phyloP scores from a whole-genome alignment of 768 basidiomycete genomes.

The Agrocybe pediades region DNA sequence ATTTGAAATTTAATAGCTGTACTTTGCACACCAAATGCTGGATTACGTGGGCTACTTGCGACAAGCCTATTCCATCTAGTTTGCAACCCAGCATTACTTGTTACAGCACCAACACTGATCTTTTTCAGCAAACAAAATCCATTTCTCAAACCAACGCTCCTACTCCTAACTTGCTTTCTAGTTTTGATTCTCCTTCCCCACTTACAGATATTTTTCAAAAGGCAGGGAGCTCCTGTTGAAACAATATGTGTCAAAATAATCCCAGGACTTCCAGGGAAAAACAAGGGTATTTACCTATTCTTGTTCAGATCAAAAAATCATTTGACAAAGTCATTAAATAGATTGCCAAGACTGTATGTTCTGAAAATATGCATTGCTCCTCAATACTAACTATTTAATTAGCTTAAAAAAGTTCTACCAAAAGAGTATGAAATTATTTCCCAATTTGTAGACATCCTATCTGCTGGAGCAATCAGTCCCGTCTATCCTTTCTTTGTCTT shows the following conservation, averaged over 20 bases:
- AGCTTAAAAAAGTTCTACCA: slow-evolving; percentile 23
- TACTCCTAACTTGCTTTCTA: no score
- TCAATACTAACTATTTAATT: not conserved
- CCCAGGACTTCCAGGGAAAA: not conserved
- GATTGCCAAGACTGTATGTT: not conserved
- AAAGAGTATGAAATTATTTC: slow-evolving; percentile 19
- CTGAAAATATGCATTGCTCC: not conserved
- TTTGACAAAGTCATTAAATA: not conserved
- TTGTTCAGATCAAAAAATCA: not conserved
- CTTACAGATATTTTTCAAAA: no score
- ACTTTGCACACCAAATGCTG: no score
- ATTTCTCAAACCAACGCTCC: no score
- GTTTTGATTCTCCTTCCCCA: no score
- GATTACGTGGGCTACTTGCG: no score
- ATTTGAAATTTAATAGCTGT: no score
- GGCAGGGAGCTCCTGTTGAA: not conserved
- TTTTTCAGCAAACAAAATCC: no score
- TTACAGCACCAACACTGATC: no score
- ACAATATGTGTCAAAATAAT: not conserved
- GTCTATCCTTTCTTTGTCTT: slow-evolving; percentile 27
- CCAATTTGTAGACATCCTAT: slow-evolving; percentile 19
- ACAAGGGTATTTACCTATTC: not conserved
- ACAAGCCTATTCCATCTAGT: no score
- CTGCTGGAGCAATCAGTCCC: slow-evolving; percentile 15
- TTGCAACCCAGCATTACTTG: no score